A percentile compares a stretch with the other conserved stretches of the same genome.
phyloP scores from a whole-genome alignment of 2,329 filamentous ascomycete species.

The Amauroascus verrucosus region DNA sequence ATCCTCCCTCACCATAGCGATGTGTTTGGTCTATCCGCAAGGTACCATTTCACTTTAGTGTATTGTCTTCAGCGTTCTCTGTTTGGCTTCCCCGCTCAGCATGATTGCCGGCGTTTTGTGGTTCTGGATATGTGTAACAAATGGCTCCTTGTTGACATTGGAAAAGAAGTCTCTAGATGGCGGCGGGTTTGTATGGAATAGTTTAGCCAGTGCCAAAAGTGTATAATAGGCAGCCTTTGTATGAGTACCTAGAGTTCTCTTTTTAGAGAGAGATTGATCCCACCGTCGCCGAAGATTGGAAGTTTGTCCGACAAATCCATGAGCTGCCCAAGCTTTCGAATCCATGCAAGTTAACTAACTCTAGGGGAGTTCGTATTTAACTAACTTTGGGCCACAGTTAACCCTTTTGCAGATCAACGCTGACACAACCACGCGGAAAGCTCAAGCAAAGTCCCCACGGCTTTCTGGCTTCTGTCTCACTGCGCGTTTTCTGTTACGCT shows the following conservation, averaged over 20 bases:
- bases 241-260: background rate
- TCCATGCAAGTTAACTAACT: background rate
- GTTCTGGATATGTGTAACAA: conserved; percentile 1
- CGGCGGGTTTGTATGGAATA: conserved; percentile 2
- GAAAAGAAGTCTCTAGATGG: conserved; percentile 1
- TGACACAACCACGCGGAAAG: background rate
- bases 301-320: background rate
- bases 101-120: conserved; percentile 8
- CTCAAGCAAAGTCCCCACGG: background rate
- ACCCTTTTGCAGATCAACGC: background rate
- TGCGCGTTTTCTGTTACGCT: too few species aligned
- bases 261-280: too few species aligned
- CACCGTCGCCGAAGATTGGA: too few species aligned
- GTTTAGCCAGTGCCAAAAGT: background rate
- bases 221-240: conserved; percentile 5
- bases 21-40: background rate
- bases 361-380: background rate
- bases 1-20: background rate
- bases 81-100: conserved; percentile 8
- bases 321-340: background rate
- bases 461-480: background rate
- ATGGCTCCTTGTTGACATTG: background rate
- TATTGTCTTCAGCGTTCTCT: conserved; percentile 1
- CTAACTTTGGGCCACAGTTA: background rate
- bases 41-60: background rate